Evolutionary conservation across 495 filamentous ascomycete genomes (phyloP), one percentile per base, ranked within the genome.

Genomic region (Tuber melanosporum): DNA sequence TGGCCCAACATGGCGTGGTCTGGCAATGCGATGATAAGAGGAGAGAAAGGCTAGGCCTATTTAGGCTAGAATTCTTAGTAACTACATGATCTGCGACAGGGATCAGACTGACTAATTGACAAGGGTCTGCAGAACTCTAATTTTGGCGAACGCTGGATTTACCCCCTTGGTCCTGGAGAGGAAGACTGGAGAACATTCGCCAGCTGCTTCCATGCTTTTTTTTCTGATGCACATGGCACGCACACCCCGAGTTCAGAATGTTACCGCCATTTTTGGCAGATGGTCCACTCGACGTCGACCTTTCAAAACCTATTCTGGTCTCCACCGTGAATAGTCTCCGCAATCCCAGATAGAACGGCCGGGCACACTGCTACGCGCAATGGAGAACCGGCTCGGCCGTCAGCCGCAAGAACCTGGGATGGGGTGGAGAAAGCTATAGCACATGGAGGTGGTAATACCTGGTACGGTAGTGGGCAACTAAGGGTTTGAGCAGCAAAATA

Each of bases 11-110:
- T 36, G 26, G 57, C 14, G 10, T 3, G 14, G 26, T 66, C 36
- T 36, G 57, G 26, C 26, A 3, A 36, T 36, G 5, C 26, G 14
- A 26, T 9, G 52, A 32, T 32, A 32, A 32, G 32, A 1, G 32
- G 39, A 41, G 39, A 41, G 39, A 3, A 62, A 62, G 26, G 14
- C 57, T 36, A 17, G 32, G 26, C 57, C 26, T 66, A 8, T 66
- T 19, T 19, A 66, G 26, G 4, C 14, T 36, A 66, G 57, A 36
- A 3, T 36, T 14, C 0, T 66, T 66, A 62, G 52, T 62, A 14
- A 66, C 26, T 14, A 66, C 78, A 75, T 39, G 78, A 80, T 80
- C 78, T 80, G n/a, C 78, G 26, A 73, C 78, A 80, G 47, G 78
- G 77, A 76, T 80, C 8, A 32, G 78, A 44, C 41, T 80, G 73